phyloP scores from a whole-genome alignment of 306 rosid species.

The Corylus heterophylla region DNA sequence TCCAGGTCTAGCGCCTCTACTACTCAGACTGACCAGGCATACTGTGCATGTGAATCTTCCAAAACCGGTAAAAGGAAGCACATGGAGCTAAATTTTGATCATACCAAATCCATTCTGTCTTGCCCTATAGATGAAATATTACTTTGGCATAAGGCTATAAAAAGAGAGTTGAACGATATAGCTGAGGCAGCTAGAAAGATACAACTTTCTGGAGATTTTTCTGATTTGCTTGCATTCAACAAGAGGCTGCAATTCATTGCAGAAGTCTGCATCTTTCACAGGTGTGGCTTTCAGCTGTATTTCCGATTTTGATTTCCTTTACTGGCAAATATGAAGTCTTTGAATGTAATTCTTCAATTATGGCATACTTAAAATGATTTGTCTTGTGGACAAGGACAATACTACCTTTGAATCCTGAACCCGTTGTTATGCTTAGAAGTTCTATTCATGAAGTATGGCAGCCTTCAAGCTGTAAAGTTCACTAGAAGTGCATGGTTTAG shows the following conservation, averaged over 20 bases:
- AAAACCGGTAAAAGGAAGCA: slow-evolving; percentile 36
- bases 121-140: slow-evolving; percentile 34
- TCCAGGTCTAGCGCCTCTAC: slow-evolving; percentile 1
- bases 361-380: not conserved
- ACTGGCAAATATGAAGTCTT: not conserved
- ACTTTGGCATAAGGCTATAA: slow-evolving; percentile 35
- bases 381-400: slow-evolving; percentile 6
- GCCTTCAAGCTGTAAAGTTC: not conserved
- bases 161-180: slow-evolving; percentile 29
- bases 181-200: slow-evolving; percentile 29
- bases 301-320: slow-evolving; percentile 6
- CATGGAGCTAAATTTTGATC: slow-evolving; percentile 27
- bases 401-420: not conserved
- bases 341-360: slow-evolving; percentile 5
- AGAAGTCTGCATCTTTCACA: slow-evolving; percentile 39
- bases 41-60: slow-evolving; percentile 30
- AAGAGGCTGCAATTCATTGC: slow-evolving; percentile 32
- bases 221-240: slow-evolving; percentile 29
- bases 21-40: slow-evolving; percentile 17
- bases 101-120: slow-evolving; percentile 12
- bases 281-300: slow-evolving; percentile 20
- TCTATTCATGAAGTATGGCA: slow-evolving; percentile 2
- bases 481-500: not conserved
- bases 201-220: slow-evolving; percentile 27
- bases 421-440: not conserved